Evolutionary conservation across 1,284 basidiomycete species (phyloP).

Genomic region (Schizophyllum amplum): DNA sequence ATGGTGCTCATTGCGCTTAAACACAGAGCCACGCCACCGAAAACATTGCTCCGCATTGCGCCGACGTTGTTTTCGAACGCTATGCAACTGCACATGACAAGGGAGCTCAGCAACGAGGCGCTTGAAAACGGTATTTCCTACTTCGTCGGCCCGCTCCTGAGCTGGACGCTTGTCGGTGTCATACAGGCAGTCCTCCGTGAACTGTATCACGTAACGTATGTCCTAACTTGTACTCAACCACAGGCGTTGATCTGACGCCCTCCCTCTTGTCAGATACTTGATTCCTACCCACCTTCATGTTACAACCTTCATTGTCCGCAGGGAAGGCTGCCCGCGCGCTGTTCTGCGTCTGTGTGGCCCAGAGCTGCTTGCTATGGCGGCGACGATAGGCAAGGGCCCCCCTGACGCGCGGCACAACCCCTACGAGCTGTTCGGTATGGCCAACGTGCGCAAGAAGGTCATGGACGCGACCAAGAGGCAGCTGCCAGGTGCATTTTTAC

Average conservation of each 20-base stretch:
- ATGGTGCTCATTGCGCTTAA: background rate
- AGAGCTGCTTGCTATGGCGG: constrained; percentile 43
- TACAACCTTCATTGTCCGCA: constrained; percentile 56
- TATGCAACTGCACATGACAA: constrained; percentile 29
- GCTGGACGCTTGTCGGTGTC: constrained; percentile 73
- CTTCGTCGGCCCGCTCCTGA: constrained; percentile 62
- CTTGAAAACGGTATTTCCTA: constrained; percentile 70
- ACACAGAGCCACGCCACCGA: constrained; percentile 59
- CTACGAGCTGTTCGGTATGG: constrained; percentile 27
- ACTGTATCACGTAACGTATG: constrained; percentile 47
- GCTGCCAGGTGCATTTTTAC: constrained; percentile 1
- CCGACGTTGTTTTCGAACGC: constrained; percentile 60
- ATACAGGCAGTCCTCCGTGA: constrained; percentile 56
- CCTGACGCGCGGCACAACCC: constrained; percentile 15
- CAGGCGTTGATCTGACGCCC: constrained; percentile 6
- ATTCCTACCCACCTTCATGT: constrained; percentile 46
- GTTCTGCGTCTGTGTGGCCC: constrained; percentile 58
- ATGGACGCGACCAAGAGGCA: background rate
- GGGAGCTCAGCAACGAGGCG: constrained; percentile 49
- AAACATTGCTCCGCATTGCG: constrained; percentile 55
- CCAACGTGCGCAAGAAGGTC: too few species aligned
- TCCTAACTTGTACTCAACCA: constrained; percentile 1
- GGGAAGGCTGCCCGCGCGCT: constrained; percentile 53
- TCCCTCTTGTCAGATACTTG: constrained; percentile 26
- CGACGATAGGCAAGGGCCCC: constrained; percentile 27